Evolutionary conservation across 2,329 filamentous ascomycete species (phyloP).

Genomic region (Nigrospora sphaerica): DNA sequence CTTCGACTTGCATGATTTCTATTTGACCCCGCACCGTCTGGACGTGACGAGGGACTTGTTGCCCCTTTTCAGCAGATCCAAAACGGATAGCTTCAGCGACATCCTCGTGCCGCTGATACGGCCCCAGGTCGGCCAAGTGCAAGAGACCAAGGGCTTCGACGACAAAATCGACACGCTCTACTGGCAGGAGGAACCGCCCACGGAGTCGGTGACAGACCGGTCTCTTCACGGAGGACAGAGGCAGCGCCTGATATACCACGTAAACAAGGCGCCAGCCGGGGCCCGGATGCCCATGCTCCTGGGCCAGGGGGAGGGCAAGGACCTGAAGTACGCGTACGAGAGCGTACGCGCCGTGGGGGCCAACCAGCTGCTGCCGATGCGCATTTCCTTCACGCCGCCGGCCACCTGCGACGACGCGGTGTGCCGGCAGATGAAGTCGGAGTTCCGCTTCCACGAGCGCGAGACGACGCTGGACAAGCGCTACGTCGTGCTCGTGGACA

Average conservation of each 20-base stretch:
- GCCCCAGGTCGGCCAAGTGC: conserved; percentile 38
- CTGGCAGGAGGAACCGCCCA: conserved; percentile 66
- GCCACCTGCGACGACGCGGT: conserved; percentile 44
- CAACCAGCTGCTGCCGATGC: conserved; percentile 43
- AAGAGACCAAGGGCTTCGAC: conserved; percentile 40
- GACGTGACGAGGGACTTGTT: conserved; percentile 58
- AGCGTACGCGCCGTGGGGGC: conserved; percentile 45
- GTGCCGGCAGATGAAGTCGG: conserved; percentile 41
- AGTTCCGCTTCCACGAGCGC: conserved; percentile 40
- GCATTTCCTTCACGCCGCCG: conserved; percentile 52
- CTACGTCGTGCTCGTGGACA: conserved; percentile 68
- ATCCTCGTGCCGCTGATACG: conserved; percentile 63
- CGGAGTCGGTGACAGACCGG: conserved; percentile 38
- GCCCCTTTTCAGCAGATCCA: conserved; percentile 71
- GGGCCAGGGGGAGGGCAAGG: conserved; percentile 20
- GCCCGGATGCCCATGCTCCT: conserved; percentile 50
- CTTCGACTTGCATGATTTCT: conserved; percentile 65
- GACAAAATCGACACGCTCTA: conserved; percentile 60
- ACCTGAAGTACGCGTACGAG: conserved; percentile 46
- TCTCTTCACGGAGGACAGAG: conserved; percentile 60
- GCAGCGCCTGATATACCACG: conserved; percentile 64
- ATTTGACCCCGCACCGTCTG: conserved; percentile 56
- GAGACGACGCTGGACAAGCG: conserved; percentile 56
- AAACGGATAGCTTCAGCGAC: conserved; percentile 66
- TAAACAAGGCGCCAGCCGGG: conserved; percentile 47